Evolutionary conservation across 768 basidiomycete species (phyloP).

Genomic region (Flagelloscypha sp.): DNA sequence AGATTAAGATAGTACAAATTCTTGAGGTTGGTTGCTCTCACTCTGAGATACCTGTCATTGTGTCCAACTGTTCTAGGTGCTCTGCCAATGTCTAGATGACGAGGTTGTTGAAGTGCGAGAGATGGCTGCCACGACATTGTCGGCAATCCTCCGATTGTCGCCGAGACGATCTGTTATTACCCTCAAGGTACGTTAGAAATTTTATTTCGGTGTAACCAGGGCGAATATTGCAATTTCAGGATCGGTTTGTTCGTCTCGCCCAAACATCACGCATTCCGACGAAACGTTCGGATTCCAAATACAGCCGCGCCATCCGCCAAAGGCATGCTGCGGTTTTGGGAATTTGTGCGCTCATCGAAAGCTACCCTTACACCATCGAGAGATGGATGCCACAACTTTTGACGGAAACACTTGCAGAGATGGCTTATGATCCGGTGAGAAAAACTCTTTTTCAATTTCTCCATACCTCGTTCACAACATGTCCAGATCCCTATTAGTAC

Average conservation of each 20-base stretch:
- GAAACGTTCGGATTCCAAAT: slow-evolving; percentile 50
- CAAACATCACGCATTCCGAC: slow-evolving; percentile 58
- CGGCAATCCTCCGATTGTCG: slow-evolving; percentile 76
- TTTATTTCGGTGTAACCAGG: not conserved
- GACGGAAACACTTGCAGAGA: slow-evolving; percentile 69
- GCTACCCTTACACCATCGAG: slow-evolving; percentile 93
- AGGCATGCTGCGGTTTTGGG: slow-evolving; percentile 90
- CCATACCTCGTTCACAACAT: not conserved
- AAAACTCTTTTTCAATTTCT: not conserved
- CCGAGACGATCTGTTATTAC: slow-evolving; percentile 69
- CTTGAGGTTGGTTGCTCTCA: slow-evolving; percentile 65
- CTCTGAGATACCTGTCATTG: not conserved
- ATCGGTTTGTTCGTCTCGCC: slow-evolving; percentile 72
- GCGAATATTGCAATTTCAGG: slow-evolving; percentile 27
- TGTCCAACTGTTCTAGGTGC: slow-evolving; percentile 35
- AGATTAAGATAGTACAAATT: slow-evolving; percentile 69
- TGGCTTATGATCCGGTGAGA: slow-evolving; percentile 76
- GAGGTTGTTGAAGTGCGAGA: slow-evolving; percentile 86
- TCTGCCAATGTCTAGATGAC: slow-evolving; percentile 77
- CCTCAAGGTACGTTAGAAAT: slow-evolving; percentile 45
- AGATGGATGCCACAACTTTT: slow-evolving; percentile 87
- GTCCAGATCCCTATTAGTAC: slow-evolving; percentile 72
- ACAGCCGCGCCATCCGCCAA: slow-evolving; percentile 64
- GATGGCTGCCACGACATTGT: slow-evolving; percentile 81
- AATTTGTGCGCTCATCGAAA: slow-evolving; percentile 88